Percentiles rank a stretch among this genome's conserved stretches.
Conservation (phyloP, 306 rosid genomes). For the Castanopsis chinensis region DNA sequence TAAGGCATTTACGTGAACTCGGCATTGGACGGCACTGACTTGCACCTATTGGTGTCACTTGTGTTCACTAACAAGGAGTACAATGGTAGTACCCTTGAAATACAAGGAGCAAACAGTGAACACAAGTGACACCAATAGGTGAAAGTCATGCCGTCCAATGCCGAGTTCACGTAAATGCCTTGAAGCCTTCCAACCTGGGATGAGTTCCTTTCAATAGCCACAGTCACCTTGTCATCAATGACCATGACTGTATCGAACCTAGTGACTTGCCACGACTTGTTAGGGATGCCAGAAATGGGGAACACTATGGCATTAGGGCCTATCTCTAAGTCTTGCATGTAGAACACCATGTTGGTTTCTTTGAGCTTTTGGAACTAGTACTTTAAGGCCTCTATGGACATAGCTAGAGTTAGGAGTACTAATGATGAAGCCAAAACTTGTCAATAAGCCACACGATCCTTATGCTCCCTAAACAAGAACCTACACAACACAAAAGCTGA, state of each 20-base stretch:
- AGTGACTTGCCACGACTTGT: constrained; percentile 27
- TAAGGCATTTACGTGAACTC: too few relatives aligned
- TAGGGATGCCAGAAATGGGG: constrained; percentile 15
- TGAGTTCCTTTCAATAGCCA: constrained; percentile 23
- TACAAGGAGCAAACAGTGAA: too few relatives aligned
- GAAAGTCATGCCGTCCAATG: not conserved
- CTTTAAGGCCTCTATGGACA: too few relatives aligned
- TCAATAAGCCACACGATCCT: too few relatives aligned
- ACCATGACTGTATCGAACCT: constrained; percentile 35
- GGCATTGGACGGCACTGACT: too few relatives aligned
- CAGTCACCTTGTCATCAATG: constrained; percentile 33
- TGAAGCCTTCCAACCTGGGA: not conserved
- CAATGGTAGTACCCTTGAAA: too few relatives aligned
- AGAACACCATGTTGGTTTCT: constrained; percentile 28
- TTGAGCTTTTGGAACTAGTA: not conserved
- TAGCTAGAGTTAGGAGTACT: not conserved
- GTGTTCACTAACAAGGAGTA: too few relatives aligned
- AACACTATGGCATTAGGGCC: constrained; percentile 30
- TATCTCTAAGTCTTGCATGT: constrained; percentile 25
- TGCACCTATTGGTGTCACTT: too few relatives aligned
- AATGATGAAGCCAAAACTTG: not conserved
- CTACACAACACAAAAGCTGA: too few relatives aligned
- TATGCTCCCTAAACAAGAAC: too few relatives aligned
- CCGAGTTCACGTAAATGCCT: not conserved
- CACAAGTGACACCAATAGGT: not conserved